Evolutionary conservation across 2,329 filamentous ascomycete species (phyloP).

Genomic region (Davidsoniella eucalypti): DNA sequence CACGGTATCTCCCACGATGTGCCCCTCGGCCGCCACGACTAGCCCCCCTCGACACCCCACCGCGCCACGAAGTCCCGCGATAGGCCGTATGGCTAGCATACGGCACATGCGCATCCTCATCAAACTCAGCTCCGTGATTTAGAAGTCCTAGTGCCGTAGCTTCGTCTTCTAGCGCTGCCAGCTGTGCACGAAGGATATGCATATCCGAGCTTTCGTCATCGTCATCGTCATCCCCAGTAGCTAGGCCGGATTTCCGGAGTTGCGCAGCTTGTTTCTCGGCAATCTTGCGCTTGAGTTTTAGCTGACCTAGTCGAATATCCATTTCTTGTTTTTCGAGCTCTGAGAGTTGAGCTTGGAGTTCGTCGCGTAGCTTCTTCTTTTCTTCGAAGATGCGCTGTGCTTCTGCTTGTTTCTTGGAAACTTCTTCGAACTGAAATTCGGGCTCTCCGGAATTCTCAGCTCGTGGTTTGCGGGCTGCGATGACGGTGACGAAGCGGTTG

Average conservation of each 20-base stretch:
- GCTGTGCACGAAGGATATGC: constrained; percentile 50
- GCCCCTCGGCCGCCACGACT: constrained; percentile 16
- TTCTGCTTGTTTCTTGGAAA: constrained; percentile 51
- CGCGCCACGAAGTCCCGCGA: constrained; percentile 15
- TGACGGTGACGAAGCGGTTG: constrained; percentile 68
- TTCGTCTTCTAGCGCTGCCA: constrained; percentile 58
- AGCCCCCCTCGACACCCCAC: constrained; percentile 26
- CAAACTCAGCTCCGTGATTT: constrained; percentile 19
- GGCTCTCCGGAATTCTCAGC: constrained; percentile 11
- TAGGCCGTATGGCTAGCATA: neutral
- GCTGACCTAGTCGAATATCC: constrained; percentile 44
- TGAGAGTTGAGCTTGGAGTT: constrained; percentile 43
- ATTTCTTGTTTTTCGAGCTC: constrained; percentile 50
- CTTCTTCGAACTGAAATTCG: constrained; percentile 52
- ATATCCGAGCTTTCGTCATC: constrained; percentile 30
- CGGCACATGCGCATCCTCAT: constrained; percentile 21
- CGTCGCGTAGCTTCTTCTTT: constrained; percentile 43
- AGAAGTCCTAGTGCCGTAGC: constrained; percentile 52
- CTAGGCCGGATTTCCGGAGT: constrained; percentile 19
- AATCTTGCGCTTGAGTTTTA: constrained; percentile 46
- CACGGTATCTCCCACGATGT: constrained; percentile 13
- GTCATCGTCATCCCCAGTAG: constrained; percentile 7
- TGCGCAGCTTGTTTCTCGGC: constrained; percentile 44
- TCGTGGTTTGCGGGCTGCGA: constrained; percentile 1
- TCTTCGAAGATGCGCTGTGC: constrained; percentile 54